Evolutionary conservation across 2,329 filamentous ascomycete genomes (phyloP), one percentile per base, ranked within the genome.

Genomic region (Penicillium janthinellum): DNA sequence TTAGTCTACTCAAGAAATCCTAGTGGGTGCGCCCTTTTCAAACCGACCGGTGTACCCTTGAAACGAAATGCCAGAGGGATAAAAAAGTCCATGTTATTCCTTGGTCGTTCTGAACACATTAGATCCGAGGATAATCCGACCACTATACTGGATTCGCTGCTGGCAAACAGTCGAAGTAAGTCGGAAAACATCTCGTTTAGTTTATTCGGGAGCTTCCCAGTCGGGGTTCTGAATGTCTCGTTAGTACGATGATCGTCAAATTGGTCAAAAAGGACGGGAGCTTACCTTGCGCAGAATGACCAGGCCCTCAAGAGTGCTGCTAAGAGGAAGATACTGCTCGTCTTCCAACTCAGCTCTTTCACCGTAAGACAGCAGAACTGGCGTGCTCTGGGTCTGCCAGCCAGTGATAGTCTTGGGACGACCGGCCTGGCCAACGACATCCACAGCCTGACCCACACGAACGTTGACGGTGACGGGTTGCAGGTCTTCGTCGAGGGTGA

Each of bases 301-400:
- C 71, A 99, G 83, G 35, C 95, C 95, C 80, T 99, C 95, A 63
- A 99, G 83, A 55, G 89, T 96, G 80, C 88, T 95, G 75, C 89
- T 96, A 73, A 99, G 81, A 77, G 90, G 91, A 65, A 98, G 89
- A 76, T 98, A 99, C 80, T 99, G 89, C 80, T 99, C 95, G 71
- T 99, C 95, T 78, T 99, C 95, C 53, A 99, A 82, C 82, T 99
- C 95, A 10, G 95, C 95, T 70, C 96, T 86, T 82, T 99, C 95
- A 34, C 96, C 95, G 73, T 96, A 90, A n/a, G 91, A 89, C 70
- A 99, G 82, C 60, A 99, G 82, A 49, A 99, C 95, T 0, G 95
- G 95, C n/a, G 95, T 99, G 81, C 91, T 97, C 83, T 99, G 95
- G 66, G 95, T 99, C 80, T 99, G 95, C 95, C 95, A 99, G 55